Evolutionary conservation across 371 early-diverging fungal genomes (phyloP).

Genomic region (Rhizoclosmatium hyalinum): DNA sequence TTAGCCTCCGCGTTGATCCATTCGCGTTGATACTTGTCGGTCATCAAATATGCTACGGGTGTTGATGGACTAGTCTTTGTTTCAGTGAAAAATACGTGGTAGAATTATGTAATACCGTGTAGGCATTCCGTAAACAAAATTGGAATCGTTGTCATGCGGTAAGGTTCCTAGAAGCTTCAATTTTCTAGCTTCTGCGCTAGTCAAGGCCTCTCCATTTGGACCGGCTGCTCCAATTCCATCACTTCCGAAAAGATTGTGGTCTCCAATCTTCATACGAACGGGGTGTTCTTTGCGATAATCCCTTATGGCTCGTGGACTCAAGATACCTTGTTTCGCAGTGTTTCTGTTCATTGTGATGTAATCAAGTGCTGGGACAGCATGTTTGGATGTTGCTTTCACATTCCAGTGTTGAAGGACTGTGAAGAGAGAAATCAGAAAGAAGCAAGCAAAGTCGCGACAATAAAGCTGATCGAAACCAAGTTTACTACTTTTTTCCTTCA

Average conservation of each 20-base stretch:
- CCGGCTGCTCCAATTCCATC: conserved; percentile 19
- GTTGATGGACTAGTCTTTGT: conserved; percentile 48
- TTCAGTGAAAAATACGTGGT: not conserved
- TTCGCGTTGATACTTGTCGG: conserved; percentile 58
- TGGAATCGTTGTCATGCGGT: conserved; percentile 53
- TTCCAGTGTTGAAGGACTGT: conserved; percentile 57
- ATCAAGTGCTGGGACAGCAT: conserved; percentile 54
- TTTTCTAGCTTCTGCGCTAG: conserved; percentile 26
- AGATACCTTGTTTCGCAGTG: conserved; percentile 52
- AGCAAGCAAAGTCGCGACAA: conserved; percentile 8
- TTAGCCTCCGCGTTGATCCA: conserved; percentile 46
- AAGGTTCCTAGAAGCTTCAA: conserved; percentile 41
- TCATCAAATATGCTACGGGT: conserved; percentile 59
- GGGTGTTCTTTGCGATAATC: conserved; percentile 52
- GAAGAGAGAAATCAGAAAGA: not conserved
- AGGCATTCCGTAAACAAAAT: conserved; percentile 59
- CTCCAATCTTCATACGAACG: conserved; percentile 52
- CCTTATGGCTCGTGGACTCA: conserved; percentile 46
- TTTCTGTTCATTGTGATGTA: conserved; percentile 64
- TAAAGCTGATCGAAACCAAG: not conserved
- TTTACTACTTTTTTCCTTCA: no score
- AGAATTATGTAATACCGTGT: conserved; percentile 44
- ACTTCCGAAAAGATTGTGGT: conserved; percentile 36
- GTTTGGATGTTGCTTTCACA: conserved; percentile 46
- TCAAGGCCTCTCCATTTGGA: conserved; percentile 14